phyloP scores from a whole-genome alignment of 2,329 filamentous ascomycete species.

The Aspergillus udagawae region DNA sequence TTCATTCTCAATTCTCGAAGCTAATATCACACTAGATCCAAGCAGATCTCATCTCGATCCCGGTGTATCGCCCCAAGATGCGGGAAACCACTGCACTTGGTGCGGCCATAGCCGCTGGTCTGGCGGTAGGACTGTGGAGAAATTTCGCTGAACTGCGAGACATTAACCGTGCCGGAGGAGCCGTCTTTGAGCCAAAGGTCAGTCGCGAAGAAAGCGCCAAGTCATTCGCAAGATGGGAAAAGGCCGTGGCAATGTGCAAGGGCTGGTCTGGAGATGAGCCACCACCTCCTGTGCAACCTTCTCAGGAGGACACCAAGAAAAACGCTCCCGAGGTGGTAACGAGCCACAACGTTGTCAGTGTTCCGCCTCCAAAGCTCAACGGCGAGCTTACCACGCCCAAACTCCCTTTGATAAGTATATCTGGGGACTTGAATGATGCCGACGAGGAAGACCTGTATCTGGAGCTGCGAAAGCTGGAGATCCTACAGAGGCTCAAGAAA shows the following conservation, averaged over 20 bases:
- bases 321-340: conserved; percentile 9
- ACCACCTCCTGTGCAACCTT: neutral
- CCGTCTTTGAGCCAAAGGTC: conserved; percentile 66
- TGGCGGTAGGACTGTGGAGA: conserved; percentile 74
- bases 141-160: conserved; percentile 68
- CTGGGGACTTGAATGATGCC: conserved; percentile 27
- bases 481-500: conserved; percentile 31
- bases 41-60: conserved; percentile 75
- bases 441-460: conserved; percentile 35
- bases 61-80: conserved; percentile 77
- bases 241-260: conserved; percentile 69
- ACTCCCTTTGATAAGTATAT: conserved; percentile 17
- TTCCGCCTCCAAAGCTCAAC: conserved; percentile 8
- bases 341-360: conserved; percentile 6
- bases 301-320: neutral
- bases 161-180: conserved; percentile 67
- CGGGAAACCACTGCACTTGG: conserved; percentile 82
- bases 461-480: conserved; percentile 33
- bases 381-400: conserved; percentile 15
- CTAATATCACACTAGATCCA: conserved; percentile 56
- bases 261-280: conserved; percentile 53
- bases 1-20: conserved; percentile 6
- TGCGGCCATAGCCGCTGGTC: conserved; percentile 79
- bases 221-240: conserved; percentile 66
- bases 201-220: conserved; percentile 48